A percentile compares a stretch with the other conserved stretches of the same genome.
Evolutionary conservation across 2,329 filamentous ascomycete genomes (phyloP).

Genomic region (Ophiocordyceps camponoti-rufipedis): DNA sequence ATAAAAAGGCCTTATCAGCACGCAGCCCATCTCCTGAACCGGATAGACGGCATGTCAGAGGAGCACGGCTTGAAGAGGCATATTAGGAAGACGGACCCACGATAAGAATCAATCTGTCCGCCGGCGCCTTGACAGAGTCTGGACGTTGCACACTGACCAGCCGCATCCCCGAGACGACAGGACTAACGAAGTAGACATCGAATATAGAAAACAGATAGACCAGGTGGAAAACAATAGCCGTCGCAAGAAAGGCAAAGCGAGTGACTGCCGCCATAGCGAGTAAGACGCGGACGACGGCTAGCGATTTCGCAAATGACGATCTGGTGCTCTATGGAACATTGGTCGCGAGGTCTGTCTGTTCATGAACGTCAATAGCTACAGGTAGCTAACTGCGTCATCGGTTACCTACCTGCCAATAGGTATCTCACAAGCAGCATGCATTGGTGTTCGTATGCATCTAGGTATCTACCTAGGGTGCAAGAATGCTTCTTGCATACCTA

Average conservation of each 20-base stretch:
- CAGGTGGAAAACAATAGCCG: slow-evolving; percentile 83
- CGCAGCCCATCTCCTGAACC: slow-evolving; percentile 66
- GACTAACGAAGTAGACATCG: slow-evolving; percentile 96
- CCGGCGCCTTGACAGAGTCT: slow-evolving; percentile 47
- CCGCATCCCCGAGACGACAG: slow-evolving; percentile 89
- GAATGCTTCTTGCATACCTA: too few relatives aligned
- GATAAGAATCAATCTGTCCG: slow-evolving; percentile 79
- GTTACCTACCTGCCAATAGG: too few relatives aligned
- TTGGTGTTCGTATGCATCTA: too few relatives aligned
- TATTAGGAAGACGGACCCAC: slow-evolving; percentile 44
- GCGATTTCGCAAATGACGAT: background rate
- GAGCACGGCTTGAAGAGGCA: background rate
- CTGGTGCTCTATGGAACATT: background rate
- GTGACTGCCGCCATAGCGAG: slow-evolving; percentile 32
- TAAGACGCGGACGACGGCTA: too few relatives aligned
- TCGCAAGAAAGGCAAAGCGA: slow-evolving; percentile 68
- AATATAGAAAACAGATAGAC: slow-evolving; percentile 94
- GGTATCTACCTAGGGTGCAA: too few relatives aligned
- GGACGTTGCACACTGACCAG: slow-evolving; percentile 53
- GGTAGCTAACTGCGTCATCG: too few relatives aligned
- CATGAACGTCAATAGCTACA: too few relatives aligned
- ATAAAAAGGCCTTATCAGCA: slow-evolving; percentile 95
- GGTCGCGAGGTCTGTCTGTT: background rate
- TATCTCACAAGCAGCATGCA: too few relatives aligned
- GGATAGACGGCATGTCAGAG: background rate